These are phyloP conservation scores for Tetrastigma voinierianum DNA, from an alignment of 164 flowering plant genomes.

Conservation along the genomic window DNA sequence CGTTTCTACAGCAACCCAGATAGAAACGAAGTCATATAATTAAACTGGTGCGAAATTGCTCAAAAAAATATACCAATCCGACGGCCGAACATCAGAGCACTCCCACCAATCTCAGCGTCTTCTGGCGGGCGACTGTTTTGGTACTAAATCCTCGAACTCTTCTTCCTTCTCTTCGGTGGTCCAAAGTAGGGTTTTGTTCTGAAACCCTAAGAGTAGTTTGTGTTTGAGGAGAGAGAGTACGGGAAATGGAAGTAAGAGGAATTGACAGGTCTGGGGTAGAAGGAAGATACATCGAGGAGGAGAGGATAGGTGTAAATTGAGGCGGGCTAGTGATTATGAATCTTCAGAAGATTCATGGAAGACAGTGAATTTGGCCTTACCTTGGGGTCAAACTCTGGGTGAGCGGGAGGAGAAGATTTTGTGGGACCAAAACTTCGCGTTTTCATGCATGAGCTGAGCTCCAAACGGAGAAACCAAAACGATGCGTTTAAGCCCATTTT, in stretches of 20 bases:
- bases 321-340: conserved; percentile 13
- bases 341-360: conserved; percentile 30
- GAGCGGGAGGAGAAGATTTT: conserved; percentile 1
- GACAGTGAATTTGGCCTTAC: background rate
- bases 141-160: conserved; percentile 37
- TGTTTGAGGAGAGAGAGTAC: conserved; percentile 10
- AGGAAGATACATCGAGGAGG: conserved; percentile 3
- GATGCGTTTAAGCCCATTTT: too few species aligned
- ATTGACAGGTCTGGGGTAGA: conserved; percentile 4
- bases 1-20: background rate
- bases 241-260: conserved; percentile 1
- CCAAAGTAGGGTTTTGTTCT: background rate
- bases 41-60: conserved; percentile 76
- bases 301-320: conserved; percentile 12
- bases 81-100: conserved; percentile 95
- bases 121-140: conserved; percentile 53
- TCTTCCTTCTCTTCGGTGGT: conserved; percentile 22
- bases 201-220: conserved; percentile 18
- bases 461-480: too few species aligned
- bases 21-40: too few species aligned
- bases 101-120: conserved; percentile 83
- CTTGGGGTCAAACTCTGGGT: background rate
- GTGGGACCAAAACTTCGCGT: background rate
- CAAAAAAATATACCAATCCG: conserved; percentile 61
- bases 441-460: background rate